A percentile compares a stretch with the other conserved stretches of the same genome.
These are phyloP conservation scores for Pseudogymnoascus sp. DNA, from an alignment of 2,329 filamentous ascomycete genomes.

Conservation along the genomic window DNA sequence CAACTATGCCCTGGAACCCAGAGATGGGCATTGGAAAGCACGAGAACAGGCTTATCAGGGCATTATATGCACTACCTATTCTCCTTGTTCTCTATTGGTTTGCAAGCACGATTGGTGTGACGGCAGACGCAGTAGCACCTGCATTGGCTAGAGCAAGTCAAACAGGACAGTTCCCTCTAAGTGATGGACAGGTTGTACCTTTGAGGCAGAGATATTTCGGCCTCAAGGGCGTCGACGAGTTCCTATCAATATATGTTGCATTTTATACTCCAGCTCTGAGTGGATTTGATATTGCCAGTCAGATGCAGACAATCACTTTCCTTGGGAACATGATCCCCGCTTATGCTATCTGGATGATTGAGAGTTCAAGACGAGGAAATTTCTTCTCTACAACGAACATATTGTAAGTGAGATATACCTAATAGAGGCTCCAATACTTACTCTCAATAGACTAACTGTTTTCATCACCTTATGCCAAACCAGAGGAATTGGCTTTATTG, in stretches of 20 bases:
- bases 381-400: conserved; percentile 20
- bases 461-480: conserved; percentile 17
- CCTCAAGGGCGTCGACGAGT: conserved; percentile 16
- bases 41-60: conserved; percentile 21
- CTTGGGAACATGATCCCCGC: conserved; percentile 21
- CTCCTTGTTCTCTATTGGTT: background rate
- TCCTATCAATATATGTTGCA: conserved; percentile 18
- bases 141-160: background rate
- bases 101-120: background rate
- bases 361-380: conserved; percentile 20
- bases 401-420: background rate
- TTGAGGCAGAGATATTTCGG: conserved; percentile 17
- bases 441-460: conserved; percentile 18
- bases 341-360: conserved; percentile 19
- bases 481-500: conserved; percentile 24
- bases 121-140: background rate
- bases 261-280: conserved; percentile 20
- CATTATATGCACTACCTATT: conserved; percentile 20
- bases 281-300: conserved; percentile 14
- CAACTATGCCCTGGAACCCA: conserved; percentile 27
- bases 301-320: conserved; percentile 22
- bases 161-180: conserved; percentile 10
- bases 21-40: conserved; percentile 23
- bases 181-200: background rate
- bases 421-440: conserved; percentile 9